These are phyloP conservation scores for Nemania serpens DNA, from an alignment of 2,329 filamentous ascomycete species.

Conservation along the genomic window DNA sequence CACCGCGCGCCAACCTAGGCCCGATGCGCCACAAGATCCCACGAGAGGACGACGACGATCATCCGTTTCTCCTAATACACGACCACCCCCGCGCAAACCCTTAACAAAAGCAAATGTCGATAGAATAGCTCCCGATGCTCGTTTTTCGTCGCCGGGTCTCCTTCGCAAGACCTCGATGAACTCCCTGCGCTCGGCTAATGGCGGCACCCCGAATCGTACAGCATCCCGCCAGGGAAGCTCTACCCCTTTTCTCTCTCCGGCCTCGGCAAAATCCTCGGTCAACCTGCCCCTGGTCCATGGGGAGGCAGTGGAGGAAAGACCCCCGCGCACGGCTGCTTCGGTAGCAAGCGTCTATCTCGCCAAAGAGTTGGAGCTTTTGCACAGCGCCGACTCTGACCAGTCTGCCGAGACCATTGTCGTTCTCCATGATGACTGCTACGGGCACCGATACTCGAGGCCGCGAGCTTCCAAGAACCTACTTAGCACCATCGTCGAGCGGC, in stretches of 20 bases:
- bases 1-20: slow-evolving; percentile 45
- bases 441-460: slow-evolving; percentile 86
- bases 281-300: slow-evolving; percentile 36
- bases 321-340: slow-evolving; percentile 53
- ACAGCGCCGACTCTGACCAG: slow-evolving; percentile 48
- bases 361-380: slow-evolving; percentile 69
- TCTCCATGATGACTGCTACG: slow-evolving; percentile 92
- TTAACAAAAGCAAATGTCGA: slow-evolving; percentile 41
- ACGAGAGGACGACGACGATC: slow-evolving; percentile 28
- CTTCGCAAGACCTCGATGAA: slow-evolving; percentile 62
- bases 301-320: slow-evolving; percentile 45
- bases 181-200: slow-evolving; percentile 58
- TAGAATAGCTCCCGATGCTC: slow-evolving; percentile 46
- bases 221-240: slow-evolving; percentile 56
- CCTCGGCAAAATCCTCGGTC: slow-evolving; percentile 45
- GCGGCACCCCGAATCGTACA: slow-evolving; percentile 44
- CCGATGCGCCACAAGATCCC: slow-evolving; percentile 19
- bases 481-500: slow-evolving; percentile 86
- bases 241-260: slow-evolving; percentile 51
- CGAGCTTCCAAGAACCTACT: slow-evolving; percentile 74
- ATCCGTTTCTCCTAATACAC: slow-evolving; percentile 40
- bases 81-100: slow-evolving; percentile 50
- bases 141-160: slow-evolving; percentile 55
- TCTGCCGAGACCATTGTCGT: slow-evolving; percentile 75
- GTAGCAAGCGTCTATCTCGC: slow-evolving; percentile 72